Conservation (phyloP, 2,329 filamentous ascomycete species). For the Phyllosticta paracitricarpa region DNA sequence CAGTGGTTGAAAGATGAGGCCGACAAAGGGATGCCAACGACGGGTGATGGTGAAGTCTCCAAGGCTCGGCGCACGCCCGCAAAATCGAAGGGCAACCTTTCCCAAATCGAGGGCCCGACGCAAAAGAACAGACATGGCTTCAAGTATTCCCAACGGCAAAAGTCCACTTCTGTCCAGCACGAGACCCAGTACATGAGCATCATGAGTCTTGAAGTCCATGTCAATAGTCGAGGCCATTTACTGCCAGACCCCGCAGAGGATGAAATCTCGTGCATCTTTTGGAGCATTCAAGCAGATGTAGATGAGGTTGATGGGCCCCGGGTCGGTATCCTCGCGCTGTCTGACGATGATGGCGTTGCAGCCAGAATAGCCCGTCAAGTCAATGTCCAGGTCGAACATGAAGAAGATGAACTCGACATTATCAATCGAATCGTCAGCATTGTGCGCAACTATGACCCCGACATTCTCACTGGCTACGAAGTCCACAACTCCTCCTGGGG, state of each 20-base stretch:
- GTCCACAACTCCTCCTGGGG: conserved; percentile 93
- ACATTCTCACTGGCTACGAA: conserved; percentile 90
- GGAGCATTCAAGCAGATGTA: conserved; percentile 65
- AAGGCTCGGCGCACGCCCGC: conserved; percentile 13
- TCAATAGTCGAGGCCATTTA: conserved; percentile 72
- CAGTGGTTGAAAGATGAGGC: conserved; percentile 47
- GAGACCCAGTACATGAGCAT: conserved; percentile 92
- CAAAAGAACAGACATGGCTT: conserved; percentile 73
- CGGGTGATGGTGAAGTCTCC: conserved; percentile 8
- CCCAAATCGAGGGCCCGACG: conserved; percentile 83
- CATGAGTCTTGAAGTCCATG: conserved; percentile 88
- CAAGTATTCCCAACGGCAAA: conserved; percentile 71
- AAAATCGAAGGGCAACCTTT: conserved; percentile 38
- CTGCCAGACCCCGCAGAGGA: conserved; percentile 86
- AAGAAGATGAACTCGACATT: conserved; percentile 72
- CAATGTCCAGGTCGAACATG: conserved; percentile 57
- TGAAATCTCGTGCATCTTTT: conserved; percentile 80
- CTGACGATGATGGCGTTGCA: conserved; percentile 49
- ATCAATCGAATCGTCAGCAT: conserved; percentile 80
- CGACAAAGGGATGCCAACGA: conserved; percentile 4
- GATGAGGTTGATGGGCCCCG: conserved; percentile 39
- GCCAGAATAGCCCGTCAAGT: conserved; percentile 53
- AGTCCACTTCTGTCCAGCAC: conserved; percentile 66
- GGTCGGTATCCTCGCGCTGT: conserved; percentile 64
- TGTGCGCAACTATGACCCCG: conserved; percentile 75